These are phyloP conservation scores for Tilletia horrida DNA, from an alignment of 1,284 basidiomycete species.

Conservation along the genomic window DNA sequence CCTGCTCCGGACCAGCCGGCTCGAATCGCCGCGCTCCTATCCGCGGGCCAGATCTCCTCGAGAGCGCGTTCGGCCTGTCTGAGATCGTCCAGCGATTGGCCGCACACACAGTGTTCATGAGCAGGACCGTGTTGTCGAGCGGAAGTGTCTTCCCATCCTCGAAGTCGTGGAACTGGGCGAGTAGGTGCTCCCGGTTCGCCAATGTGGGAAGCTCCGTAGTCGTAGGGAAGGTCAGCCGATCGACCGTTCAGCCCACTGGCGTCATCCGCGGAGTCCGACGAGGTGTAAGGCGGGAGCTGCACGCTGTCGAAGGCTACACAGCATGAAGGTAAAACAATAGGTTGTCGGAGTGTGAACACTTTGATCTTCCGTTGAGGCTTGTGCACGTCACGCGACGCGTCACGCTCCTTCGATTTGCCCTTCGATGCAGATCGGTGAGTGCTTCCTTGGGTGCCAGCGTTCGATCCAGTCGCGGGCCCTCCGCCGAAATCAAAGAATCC, in stretches of 20 bases:
- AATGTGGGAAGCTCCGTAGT: slow-evolving; percentile 23
- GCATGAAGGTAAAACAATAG: slow-evolving; percentile 46
- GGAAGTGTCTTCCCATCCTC: slow-evolving; percentile 26
- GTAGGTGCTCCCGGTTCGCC: slow-evolving; percentile 22
- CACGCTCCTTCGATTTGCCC: slow-evolving; percentile 21
- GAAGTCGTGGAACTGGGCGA: slow-evolving; percentile 22
- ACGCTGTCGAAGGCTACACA: slow-evolving; percentile 54
- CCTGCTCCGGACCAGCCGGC: background rate
- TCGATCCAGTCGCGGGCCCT: background rate
- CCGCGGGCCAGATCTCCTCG: slow-evolving; percentile 39
- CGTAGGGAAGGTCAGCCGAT: slow-evolving; percentile 30
- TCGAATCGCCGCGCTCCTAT: slow-evolving; percentile 32
- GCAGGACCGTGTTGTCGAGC: slow-evolving; percentile 34
- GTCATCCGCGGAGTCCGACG: slow-evolving; percentile 27
- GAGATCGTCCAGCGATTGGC: slow-evolving; percentile 49
- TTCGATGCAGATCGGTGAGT: background rate
- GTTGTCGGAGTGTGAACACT: slow-evolving; percentile 52
- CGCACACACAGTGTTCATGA: slow-evolving; percentile 54
- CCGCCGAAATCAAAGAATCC: background rate
- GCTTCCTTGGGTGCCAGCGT: background rate
- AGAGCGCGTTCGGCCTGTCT: slow-evolving; percentile 41
- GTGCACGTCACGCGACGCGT: background rate
- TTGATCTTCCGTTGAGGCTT: slow-evolving; percentile 40
- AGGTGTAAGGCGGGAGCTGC: slow-evolving; percentile 46
- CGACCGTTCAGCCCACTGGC: background rate